Percentiles rank a stretch among this genome's conserved stretches.
These are phyloP conservation scores for Serpula lacrymans DNA, from an alignment of 768 basidiomycete genomes.

Conservation along the genomic window DNA sequence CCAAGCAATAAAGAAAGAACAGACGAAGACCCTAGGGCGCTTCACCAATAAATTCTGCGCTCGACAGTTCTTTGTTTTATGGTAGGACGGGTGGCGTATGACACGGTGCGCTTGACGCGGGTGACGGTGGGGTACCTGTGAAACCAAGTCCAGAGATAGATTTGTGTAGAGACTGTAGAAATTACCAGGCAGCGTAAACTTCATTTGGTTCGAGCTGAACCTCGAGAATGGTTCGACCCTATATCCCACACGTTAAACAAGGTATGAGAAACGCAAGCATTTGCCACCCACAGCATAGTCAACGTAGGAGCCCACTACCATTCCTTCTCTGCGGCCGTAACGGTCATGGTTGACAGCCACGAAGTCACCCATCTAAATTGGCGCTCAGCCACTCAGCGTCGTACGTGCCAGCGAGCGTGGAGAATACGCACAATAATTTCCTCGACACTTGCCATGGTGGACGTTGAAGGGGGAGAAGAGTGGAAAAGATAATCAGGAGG, in stretches of 20 bases:
- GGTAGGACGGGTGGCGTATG: constrained; percentile 48
- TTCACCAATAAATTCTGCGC: constrained; percentile 74
- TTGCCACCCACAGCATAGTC: constrained; percentile 74
- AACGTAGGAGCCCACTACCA: constrained; percentile 72
- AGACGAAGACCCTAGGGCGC: constrained; percentile 1
- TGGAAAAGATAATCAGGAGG: constrained; percentile 13
- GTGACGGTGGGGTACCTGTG: constrained; percentile 74
- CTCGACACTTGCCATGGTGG: constrained; percentile 36
- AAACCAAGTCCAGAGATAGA: constrained; percentile 5
- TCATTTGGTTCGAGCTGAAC: constrained; percentile 73
- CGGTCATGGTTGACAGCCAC: constrained; percentile 68
- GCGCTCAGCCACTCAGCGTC: constrained; percentile 3
- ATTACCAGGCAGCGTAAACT: constrained; percentile 38
- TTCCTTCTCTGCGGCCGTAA: constrained; percentile 69
- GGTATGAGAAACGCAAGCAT: not conserved
- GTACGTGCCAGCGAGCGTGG: not conserved
- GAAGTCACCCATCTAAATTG: constrained; percentile 52
- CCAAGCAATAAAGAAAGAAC: constrained; percentile 10
- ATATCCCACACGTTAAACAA: no score
- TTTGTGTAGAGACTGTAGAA: not conserved
- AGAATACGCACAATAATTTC: constrained; percentile 30
- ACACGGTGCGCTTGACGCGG: constrained; percentile 71
- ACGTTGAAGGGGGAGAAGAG: constrained; percentile 20
- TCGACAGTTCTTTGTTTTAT: constrained; percentile 60
- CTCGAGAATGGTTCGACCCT: constrained; percentile 53